phyloP scores from a whole-genome alignment of 163 green algal species.

The Scenedesmus sp. region DNA sequence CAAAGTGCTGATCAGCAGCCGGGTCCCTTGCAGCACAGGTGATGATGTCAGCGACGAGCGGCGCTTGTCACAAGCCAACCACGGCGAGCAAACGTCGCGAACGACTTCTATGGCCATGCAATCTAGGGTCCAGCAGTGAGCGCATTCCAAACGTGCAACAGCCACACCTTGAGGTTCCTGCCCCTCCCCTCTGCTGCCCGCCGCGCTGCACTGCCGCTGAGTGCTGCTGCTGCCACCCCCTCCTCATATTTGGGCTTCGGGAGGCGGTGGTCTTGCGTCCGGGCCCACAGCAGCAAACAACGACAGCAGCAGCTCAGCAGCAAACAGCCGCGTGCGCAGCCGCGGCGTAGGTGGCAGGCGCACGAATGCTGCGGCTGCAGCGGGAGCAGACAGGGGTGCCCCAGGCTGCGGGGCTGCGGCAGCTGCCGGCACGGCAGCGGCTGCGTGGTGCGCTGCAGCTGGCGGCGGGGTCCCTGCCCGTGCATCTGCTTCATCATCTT shows the following conservation, averaged over 20 bases:
- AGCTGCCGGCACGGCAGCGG: conserved; percentile 1
- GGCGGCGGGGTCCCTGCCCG: neutral
- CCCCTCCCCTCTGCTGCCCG: neutral
- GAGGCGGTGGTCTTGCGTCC: conserved; percentile 68
- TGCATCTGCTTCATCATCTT: conserved; percentile 33
- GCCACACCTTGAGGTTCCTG: neutral
- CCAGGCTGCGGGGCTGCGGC: neutral
- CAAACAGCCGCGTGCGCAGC: conserved; percentile 85
- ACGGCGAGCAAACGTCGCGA: too few species aligned
- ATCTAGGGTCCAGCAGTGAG: too few species aligned
- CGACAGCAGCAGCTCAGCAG: conserved; percentile 73
- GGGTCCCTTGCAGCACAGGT: too few species aligned
- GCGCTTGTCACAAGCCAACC: too few species aligned
- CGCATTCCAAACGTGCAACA: neutral
- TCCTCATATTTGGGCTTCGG: conserved; percentile 41
- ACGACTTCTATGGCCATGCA: too few species aligned
- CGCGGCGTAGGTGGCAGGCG: conserved; percentile 58
- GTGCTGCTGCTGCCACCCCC: neutral
- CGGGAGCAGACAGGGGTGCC: neutral
- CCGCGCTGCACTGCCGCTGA: neutral
- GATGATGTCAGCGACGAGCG: too few species aligned
- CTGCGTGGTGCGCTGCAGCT: conserved; percentile 18
- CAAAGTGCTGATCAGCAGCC: too few species aligned
- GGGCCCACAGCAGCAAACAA: conserved; percentile 69
- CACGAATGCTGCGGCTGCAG: neutral